phyloP scores from a whole-genome alignment of 2,329 filamentous ascomycete species.

The Epichloe hybrida region DNA sequence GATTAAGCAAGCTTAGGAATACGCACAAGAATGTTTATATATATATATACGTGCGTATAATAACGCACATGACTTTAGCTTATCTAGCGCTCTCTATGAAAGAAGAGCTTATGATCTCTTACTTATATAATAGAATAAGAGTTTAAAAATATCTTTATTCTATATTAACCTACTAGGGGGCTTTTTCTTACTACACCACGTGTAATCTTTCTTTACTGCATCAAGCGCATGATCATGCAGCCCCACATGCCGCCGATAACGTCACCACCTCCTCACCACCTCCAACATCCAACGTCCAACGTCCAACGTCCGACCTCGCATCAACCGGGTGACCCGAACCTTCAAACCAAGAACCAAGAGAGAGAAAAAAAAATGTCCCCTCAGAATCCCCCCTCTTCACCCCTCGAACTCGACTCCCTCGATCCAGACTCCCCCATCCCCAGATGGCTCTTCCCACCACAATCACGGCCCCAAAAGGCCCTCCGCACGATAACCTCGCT shows the following conservation, averaged over 20 bases:
- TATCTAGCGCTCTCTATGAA: too few relatives aligned
- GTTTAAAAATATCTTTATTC: too few relatives aligned
- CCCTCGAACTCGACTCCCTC: slow-evolving; percentile 4
- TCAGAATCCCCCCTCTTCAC: not conserved
- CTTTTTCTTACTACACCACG: too few relatives aligned
- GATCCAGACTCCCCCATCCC: slow-evolving; percentile 4
- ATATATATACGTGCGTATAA: too few relatives aligned
- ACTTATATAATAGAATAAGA: too few relatives aligned
- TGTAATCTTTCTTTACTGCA: too few relatives aligned
- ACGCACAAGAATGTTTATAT: too few relatives aligned
- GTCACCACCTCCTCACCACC: not conserved
- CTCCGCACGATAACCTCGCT: not conserved
- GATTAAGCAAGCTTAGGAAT: too few relatives aligned
- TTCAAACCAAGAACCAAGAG: not conserved
- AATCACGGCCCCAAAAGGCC: not conserved
- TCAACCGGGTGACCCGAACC: not conserved
- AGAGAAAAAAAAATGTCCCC: not conserved
- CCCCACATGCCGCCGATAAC: not conserved
- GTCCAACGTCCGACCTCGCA: not conserved
- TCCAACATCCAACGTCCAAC: not conserved
- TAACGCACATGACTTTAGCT: too few relatives aligned
- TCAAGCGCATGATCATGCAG: not conserved
- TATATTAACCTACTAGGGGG: too few relatives aligned
- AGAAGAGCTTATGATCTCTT: too few relatives aligned
- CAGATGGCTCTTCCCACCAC: slow-evolving; percentile 1